Evolutionary conservation across 2,329 filamentous ascomycete species (phyloP), one percentile per base, ranked within the genome.

Genomic region (Helotiales sp.): DNA sequence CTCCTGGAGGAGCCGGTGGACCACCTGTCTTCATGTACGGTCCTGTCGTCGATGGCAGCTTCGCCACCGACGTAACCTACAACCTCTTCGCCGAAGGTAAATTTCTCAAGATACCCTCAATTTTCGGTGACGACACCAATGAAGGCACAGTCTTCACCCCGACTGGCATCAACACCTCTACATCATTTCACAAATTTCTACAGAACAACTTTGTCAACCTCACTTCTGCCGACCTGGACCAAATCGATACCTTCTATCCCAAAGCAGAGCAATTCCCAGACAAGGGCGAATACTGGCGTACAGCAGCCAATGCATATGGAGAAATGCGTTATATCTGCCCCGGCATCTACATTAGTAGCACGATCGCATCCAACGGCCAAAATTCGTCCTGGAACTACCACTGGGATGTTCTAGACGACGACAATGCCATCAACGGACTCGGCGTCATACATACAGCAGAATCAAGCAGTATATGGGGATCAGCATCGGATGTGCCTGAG

Each of bases 391-490:
- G 83, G 80, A 87, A 84, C 67, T 93, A 93, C 69, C 82, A 82
- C 17, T 69, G 65, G 60, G 81, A 87, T 55, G 88, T 91, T 3
- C 74, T 83, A 40, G 87, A 90, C 60, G 79, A 81, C 0, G 65
- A 67, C 0, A 75, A 83, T 47, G 73, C 82, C 22, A 75, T 74
- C 0, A 67, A 73, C 2, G 88, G 88, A 1, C 68, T 79, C 1
- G 89, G 89, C 0, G 86, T 89, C 0, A 79, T 81, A 6, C 89
- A 93, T 65, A 87, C 84, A 0, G 79, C 84, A 8, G 89, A 93
- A 68, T 62, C 85, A 0, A 79, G 81, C 50, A 85, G 87, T 0
- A 84, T 93, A 51, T 91, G 84, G 75, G 88, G 88, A 2, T n/a
- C n/a, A n/a, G 86, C 81, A 47, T 91, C 90, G 64, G 70, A 70